Evolutionary conservation across 192 early-diverging fungal species (phyloP), one percentile per base, ranked within the genome.

Genomic region (Phlyctochytrium bullatum): DNA sequence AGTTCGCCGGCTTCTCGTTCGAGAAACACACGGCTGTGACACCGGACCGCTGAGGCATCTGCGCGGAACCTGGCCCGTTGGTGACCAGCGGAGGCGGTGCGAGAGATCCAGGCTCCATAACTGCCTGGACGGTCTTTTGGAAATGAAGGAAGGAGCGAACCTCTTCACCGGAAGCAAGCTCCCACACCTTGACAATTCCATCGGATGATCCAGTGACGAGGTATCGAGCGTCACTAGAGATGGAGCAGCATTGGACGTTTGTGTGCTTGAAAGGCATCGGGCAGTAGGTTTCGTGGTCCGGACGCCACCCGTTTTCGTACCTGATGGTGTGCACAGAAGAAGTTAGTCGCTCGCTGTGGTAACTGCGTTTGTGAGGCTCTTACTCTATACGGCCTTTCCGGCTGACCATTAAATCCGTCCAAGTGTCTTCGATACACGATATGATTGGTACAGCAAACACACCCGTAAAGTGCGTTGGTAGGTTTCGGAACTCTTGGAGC

Each of bases 161-260:
- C 35, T 67, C 71, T 40, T 73, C 83, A 23, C 88, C 87, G 1
- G 86, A 78, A 0, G 71, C 67, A 66, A 91, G 80, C 65, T 96
- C 89, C 90, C 92, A 97, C 10, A 96, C 90, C 28, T 88, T 86
- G 59, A 99, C 90, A 1, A 85, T 87, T 27, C 89, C 86, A 76
- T 95, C 94, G 1, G 83, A 88, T 29, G 74, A 88, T 60, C 96
- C 96, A 57, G 89, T 90, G 0, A 89, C 95, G 36, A 98, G 75
- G 28, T 92, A 82, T 3, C 80, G 78, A 54, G 84, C 82, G 71
- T 88, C 64, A 20, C 50, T 52, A 2, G 65, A 68, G n/a, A 73
- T 59, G 0, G 65, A 6, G 32, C 53, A 60, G 54, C 66, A 68
- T 57, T 73, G 64, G 1, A 73, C 65, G 28, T 67, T 66, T 25